phyloP scores from a whole-genome alignment of 2,329 filamentous ascomycete genomes.

The Plenodomus lindquistii region DNA sequence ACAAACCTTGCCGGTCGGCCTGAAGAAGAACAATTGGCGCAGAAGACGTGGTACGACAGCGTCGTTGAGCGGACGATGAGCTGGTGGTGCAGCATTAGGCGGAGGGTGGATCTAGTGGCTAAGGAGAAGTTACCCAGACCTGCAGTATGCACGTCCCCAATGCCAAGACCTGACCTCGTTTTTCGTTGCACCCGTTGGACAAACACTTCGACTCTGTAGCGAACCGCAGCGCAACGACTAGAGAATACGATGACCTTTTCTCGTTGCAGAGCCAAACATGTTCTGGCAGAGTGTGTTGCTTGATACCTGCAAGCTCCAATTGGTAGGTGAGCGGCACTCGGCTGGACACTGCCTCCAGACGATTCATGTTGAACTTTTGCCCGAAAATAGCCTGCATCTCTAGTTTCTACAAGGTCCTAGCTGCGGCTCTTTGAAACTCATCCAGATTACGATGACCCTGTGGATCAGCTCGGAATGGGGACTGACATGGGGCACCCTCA shows the following conservation, averaged over 20 bases:
- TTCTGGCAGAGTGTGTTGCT: conserved; percentile 1
- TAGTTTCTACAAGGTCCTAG: conserved; percentile 3
- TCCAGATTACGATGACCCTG: not conserved
- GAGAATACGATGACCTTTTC: not conserved
- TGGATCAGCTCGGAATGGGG: not conserved
- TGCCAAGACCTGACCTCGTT: conserved; percentile 16
- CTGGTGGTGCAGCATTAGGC: conserved; percentile 23
- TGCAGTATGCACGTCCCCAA: conserved; percentile 30
- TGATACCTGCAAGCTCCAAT: not conserved
- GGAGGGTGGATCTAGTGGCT: conserved; percentile 21
- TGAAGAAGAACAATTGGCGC: conserved; percentile 7
- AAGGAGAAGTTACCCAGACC: conserved; percentile 14
- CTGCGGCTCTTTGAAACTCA: conserved; percentile 9
- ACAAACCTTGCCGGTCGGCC: conserved; percentile 2
- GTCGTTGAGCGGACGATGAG: conserved; percentile 23
- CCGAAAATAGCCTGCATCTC: conserved; percentile 20
- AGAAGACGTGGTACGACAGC: conserved; percentile 15
- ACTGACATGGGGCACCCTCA: conserved; percentile 14
- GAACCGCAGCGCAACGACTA: conserved; percentile 2
- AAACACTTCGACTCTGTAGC: conserved; percentile 17
- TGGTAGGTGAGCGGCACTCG: not conserved
- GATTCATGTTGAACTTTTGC: conserved; percentile 12
- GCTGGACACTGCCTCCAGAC: not conserved
- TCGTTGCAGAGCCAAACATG: conserved; percentile 1
- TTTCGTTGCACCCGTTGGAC: conserved; percentile 22